Evolutionary conservation across 2,329 filamentous ascomycete species (phyloP).

Genomic region (Amesomyces nigricolor): DNA sequence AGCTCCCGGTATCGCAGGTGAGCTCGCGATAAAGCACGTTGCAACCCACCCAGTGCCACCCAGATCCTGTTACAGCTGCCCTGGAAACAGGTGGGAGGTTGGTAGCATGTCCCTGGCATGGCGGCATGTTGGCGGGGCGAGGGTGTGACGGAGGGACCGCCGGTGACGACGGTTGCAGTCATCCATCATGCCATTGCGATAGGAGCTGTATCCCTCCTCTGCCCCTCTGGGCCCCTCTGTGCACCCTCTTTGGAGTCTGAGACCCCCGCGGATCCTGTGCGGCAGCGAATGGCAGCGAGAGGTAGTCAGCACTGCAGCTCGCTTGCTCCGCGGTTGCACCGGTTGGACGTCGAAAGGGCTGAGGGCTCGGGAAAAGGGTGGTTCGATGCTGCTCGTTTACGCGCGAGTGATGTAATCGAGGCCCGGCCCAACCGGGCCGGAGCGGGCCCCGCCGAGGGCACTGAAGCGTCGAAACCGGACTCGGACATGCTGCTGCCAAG

Average conservation of each 20-base stretch:
- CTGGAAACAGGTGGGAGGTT: neutral
- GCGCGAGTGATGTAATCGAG: constrained; percentile 21
- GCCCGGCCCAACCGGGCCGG: neutral
- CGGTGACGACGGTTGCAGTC: neutral
- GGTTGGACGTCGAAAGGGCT: too few species aligned
- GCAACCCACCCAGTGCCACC: too few species aligned
- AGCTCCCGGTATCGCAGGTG: neutral
- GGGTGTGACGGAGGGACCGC: neutral
- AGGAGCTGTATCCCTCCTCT: too few species aligned
- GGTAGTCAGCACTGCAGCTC: neutral
- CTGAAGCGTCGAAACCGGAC: neutral
- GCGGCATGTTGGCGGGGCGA: neutral
- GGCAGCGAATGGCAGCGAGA: neutral
- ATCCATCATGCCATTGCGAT: neutral
- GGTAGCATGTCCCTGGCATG: neutral
- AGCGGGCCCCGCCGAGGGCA: neutral
- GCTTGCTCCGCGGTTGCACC: neutral
- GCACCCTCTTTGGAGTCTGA: neutral
- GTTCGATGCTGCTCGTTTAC: constrained; percentile 9
- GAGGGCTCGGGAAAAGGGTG: neutral
- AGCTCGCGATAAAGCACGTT: constrained; percentile 5
- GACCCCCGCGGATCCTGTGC: neutral
- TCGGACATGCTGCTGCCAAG: constrained; percentile 1
- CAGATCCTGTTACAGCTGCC: neutral
- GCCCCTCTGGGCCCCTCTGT: too few species aligned